Conservation (phyloP, 768 basidiomycete genomes). For the Suillus americanus region DNA sequence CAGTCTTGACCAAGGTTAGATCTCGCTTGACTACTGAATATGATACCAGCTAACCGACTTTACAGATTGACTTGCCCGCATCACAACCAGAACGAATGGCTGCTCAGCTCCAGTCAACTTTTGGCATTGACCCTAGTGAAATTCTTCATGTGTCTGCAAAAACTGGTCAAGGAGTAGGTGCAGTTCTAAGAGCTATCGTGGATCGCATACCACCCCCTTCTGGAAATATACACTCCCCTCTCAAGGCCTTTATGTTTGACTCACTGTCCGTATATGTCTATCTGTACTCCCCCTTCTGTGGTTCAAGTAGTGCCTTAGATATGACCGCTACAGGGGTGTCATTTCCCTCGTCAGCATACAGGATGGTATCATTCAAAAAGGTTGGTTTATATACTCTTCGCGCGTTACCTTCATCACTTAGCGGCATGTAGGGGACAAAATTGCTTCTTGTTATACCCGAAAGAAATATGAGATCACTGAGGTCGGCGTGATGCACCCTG, state of each 20-base stretch:
- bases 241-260: constrained; percentile 92
- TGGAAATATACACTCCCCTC: constrained; percentile 47
- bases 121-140: constrained; percentile 74
- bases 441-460: constrained; percentile 78
- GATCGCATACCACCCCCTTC: constrained; percentile 82
- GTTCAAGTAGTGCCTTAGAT: constrained; percentile 46
- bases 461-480: constrained; percentile 90
- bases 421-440: constrained; percentile 74
- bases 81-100: constrained; percentile 81
- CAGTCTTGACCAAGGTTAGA: constrained; percentile 87
- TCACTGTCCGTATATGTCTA: constrained; percentile 61
- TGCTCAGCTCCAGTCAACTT: constrained; percentile 77
- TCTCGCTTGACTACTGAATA: constrained; percentile 6
- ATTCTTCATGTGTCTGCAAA: constrained; percentile 89
- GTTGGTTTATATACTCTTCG: constrained; percentile 35
- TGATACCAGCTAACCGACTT: constrained; percentile 6
- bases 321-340: constrained; percentile 94
- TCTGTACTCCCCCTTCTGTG: constrained; percentile 5
- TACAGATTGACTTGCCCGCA: constrained; percentile 88
- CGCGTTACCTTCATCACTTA: constrained; percentile 2
- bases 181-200: constrained; percentile 77
- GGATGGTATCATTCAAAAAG: constrained; percentile 79
- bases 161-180: constrained; percentile 80
- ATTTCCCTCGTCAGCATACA: constrained; percentile 87
- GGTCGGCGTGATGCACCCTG: constrained; percentile 87